Evolutionary conservation across 768 basidiomycete genomes (phyloP), one percentile per base, ranked within the genome.

Genomic region (Amanita jacksonii): DNA sequence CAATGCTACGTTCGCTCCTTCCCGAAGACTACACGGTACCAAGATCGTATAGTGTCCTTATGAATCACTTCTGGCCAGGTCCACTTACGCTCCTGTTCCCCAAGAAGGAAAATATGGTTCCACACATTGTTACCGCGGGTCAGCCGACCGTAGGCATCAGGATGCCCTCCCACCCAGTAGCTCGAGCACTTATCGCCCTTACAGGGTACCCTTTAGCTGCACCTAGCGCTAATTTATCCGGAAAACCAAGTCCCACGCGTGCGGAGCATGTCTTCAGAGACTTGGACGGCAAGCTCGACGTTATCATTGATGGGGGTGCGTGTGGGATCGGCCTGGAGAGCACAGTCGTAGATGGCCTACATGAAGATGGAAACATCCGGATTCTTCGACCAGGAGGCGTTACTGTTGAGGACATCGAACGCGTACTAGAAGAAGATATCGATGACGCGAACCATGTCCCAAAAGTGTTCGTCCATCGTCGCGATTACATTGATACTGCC

Each of bases 151-250:
- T 96, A 12, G 96, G 90, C 3, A 74, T 98, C 52, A 74, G 96
- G 34, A 90, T 98, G 80, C 96, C 96, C 2, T 81, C 85, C 0
- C 96, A 99, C 61, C 86, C 90, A 0, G 79, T 97, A 27, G 92
- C 96, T 0, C 71, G 92, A 35, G 90, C 88, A 0, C 72, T 98
- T 49, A 96, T 98, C 49, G 77, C 83, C 5, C 51, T 81, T 13
- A 61, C 83, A 1, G 69, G 85, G 41, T 59, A 74, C 0, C 93
- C 96, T 0, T 65, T 99, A 13, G 92, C 92, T 9, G 96, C 94
- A 0, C 96, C 96, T 0, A 92, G 88, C 49, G 94, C 96, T 24
- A 98, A 99, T 58, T 80, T 86, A 0, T 92, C 89, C 1, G 92
- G 92, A 8, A 84, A 90, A 54, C 94, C 96, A 5, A 91, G 88